These are phyloP conservation scores for Botrytis fragariae DNA, from an alignment of 2,329 filamentous ascomycete species.

Conservation along the genomic window DNA sequence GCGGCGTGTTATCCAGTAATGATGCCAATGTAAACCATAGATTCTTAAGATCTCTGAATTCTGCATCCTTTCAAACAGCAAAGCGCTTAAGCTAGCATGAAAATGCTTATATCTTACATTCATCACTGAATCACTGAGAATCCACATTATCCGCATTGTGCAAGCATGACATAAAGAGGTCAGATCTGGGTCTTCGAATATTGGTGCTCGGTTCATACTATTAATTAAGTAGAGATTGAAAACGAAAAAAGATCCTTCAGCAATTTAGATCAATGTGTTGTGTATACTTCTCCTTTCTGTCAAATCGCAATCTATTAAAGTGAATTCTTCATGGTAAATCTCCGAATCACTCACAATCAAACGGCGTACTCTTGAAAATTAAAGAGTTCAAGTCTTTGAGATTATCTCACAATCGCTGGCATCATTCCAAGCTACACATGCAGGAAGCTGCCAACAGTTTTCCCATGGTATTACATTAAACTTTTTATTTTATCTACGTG, in stretches of 20 bases:
- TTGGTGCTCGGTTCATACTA: neutral
- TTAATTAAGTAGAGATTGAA: neutral
- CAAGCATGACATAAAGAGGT: too few relatives aligned
- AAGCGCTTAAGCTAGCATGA: too few relatives aligned
- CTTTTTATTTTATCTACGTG: neutral
- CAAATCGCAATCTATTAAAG: neutral
- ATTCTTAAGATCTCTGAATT: neutral
- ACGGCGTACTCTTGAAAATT: neutral
- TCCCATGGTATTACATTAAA: neutral
- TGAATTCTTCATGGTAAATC: neutral
- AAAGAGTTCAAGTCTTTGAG: neutral
- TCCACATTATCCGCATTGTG: neutral
- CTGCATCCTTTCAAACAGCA: neutral
- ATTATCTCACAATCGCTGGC: neutral
- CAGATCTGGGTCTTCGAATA: neutral
- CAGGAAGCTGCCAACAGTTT: neutral
- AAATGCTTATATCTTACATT: neutral
- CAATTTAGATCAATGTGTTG: accelerated
- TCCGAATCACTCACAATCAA: neutral
- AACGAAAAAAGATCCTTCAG: neutral
- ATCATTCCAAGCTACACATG: neutral
- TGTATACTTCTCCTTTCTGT: neutral
- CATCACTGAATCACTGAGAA: neutral
- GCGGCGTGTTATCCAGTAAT: neutral
- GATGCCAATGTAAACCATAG: neutral